These are phyloP conservation scores for Calycina herbarum DNA, from an alignment of 2,329 filamentous ascomycete species.

Conservation along the genomic window DNA sequence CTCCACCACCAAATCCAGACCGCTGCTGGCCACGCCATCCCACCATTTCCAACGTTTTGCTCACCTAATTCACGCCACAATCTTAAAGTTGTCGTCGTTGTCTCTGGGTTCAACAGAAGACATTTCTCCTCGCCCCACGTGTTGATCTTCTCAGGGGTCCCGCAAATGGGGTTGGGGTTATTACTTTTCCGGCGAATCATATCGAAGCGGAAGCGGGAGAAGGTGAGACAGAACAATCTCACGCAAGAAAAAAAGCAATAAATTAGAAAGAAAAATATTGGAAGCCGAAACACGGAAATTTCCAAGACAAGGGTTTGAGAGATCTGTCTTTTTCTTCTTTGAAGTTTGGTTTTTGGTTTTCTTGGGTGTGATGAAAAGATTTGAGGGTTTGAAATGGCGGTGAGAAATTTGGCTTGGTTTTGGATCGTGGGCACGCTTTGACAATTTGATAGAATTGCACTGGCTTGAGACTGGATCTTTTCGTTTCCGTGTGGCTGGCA, in stretches of 20 bases:
- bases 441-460: background rate
- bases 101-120: background rate
- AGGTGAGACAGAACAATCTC: slow-evolving; percentile 1
- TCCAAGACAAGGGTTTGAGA: background rate
- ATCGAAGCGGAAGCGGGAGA: background rate
- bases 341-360: background rate
- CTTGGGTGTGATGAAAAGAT: background rate
- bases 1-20: background rate
- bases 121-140: background rate
- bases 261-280: background rate
- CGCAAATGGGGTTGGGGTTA: background rate
- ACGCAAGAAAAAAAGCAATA: background rate
- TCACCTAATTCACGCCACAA: background rate
- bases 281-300: background rate
- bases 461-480: too few species aligned
- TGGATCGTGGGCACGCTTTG: background rate
- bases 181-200: background rate
- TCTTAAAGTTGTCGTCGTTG: background rate
- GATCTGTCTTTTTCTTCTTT: background rate
- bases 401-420: background rate
- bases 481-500: background rate
- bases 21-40: background rate
- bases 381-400: background rate
- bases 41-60: background rate
- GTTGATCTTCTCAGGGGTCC: background rate